phyloP scores from a whole-genome alignment of 768 basidiomycete species.

The Cystofilobasidium macerans region DNA sequence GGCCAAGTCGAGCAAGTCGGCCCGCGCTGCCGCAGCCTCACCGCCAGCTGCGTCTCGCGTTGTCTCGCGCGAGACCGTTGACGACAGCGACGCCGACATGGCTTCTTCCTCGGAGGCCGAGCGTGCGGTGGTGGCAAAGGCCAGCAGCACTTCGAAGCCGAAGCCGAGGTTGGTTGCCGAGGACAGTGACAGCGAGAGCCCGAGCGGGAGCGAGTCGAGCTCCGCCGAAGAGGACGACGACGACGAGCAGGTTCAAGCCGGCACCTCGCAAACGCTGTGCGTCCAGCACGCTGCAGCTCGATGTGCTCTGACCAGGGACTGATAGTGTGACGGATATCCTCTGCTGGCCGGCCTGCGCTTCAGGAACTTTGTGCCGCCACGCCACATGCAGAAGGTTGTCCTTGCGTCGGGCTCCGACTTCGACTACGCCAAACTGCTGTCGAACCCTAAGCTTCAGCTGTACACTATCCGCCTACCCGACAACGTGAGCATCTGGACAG shows the following conservation, averaged over 20 bases:
- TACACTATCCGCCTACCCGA: slow-evolving; percentile 5
- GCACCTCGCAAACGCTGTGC: neutral
- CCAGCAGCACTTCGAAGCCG: neutral
- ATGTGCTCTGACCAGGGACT: neutral
- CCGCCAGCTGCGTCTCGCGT: neutral
- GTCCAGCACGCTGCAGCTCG: neutral
- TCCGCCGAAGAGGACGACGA: neutral
- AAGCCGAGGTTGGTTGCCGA: neutral
- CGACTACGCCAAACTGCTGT: neutral
- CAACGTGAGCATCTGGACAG: neutral
- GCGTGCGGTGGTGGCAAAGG: neutral
- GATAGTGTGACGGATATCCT: neutral
- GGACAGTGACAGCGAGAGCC: neutral
- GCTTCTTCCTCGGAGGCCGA: neutral
- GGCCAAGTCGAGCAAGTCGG: neutral
- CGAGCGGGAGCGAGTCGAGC: neutral
- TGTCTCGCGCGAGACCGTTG: neutral
- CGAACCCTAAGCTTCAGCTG: neutral
- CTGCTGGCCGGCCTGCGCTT: neutral
- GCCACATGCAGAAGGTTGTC: slow-evolving; percentile 3
- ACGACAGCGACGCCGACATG: slow-evolving; percentile 6
- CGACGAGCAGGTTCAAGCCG: neutral
- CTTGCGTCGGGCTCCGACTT: neutral
- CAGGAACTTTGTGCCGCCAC: neutral
- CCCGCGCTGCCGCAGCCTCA: neutral